Evolutionary conservation across 805 yeast species (phyloP).

Genomic region (Saccharomycopsis sp.): DNA sequence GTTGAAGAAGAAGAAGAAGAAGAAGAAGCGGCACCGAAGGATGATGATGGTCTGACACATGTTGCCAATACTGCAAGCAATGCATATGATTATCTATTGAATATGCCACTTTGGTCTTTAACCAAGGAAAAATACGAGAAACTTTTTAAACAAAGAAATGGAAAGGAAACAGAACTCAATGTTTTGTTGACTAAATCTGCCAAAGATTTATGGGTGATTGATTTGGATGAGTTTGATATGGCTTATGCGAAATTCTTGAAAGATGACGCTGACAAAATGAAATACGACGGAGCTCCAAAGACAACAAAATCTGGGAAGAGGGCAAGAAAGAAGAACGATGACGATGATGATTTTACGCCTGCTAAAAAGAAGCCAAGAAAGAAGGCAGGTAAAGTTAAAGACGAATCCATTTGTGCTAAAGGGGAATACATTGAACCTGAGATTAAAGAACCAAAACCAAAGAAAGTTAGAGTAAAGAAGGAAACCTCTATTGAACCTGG

Average conservation of each 20-base stretch:
- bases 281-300: slow-evolving; percentile 5
- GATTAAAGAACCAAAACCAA: slow-evolving; percentile 14
- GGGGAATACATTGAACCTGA: slow-evolving; percentile 20
- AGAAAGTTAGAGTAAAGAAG: slow-evolving; percentile 14
- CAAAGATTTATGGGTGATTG: slow-evolving; percentile 82
- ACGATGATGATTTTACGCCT: slow-evolving; percentile 15
- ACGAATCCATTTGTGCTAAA: slow-evolving; percentile 3
- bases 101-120: slow-evolving; percentile 91
- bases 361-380: slow-evolving; percentile 14
- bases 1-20: slow-evolving; percentile 33
- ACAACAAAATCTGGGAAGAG: slow-evolving; percentile 2
- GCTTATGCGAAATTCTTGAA: slow-evolving; percentile 63
- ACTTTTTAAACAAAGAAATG: slow-evolving; percentile 64
- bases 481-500: slow-evolving; percentile 16
- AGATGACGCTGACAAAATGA: slow-evolving; percentile 51
- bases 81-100: slow-evolving; percentile 78
- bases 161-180: slow-evolving; percentile 65
- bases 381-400: slow-evolving; percentile 7
- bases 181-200: slow-evolving; percentile 60
- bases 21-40: slow-evolving; percentile 28
- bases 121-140: slow-evolving; percentile 84
- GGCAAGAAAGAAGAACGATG: slow-evolving; percentile 15
- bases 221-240: slow-evolving; percentile 64
- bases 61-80: slow-evolving; percentile 47
- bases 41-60: slow-evolving; percentile 32